These are phyloP conservation scores for Cryptococcus hybrid DNA, from an alignment of 1,284 basidiomycete species.

Conservation along the genomic window DNA sequence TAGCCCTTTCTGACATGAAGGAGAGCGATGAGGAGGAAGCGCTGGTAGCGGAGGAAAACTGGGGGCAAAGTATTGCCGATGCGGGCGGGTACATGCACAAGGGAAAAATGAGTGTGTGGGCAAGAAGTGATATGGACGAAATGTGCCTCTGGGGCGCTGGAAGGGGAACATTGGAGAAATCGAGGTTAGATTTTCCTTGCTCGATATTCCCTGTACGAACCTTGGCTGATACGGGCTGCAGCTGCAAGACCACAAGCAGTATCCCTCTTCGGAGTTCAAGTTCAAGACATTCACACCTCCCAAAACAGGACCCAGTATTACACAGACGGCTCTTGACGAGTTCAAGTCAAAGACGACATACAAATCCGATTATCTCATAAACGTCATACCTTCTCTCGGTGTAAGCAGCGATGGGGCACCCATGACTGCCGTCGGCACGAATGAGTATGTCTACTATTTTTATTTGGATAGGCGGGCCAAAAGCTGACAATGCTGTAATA, in stretches of 20 bases:
- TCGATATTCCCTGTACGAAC: neutral
- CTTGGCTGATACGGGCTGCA: conserved; percentile 2
- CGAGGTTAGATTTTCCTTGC: conserved; percentile 13
- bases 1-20: conserved; percentile 49
- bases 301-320: conserved; percentile 17
- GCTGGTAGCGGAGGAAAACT: conserved; percentile 48
- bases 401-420: conserved; percentile 33
- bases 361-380: conserved; percentile 44
- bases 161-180: conserved; percentile 33
- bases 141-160: conserved; percentile 42
- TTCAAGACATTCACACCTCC: conserved; percentile 29
- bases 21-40: conserved; percentile 55
- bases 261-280: conserved; percentile 33
- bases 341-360: conserved; percentile 20
- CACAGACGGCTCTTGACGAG: conserved; percentile 34
- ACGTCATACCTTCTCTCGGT: conserved; percentile 45
- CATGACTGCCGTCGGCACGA: conserved; percentile 41
- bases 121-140: conserved; percentile 50
- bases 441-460: conserved; percentile 34
- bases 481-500: neutral
- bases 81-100: conserved; percentile 30
- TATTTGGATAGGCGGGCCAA: neutral
- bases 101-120: conserved; percentile 45
- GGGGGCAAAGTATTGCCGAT: conserved; percentile 46
- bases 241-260: conserved; percentile 30